Evolutionary conservation across 140 eudicot genomes (phyloP).

Genomic region (Bidens hawaiensis): DNA sequence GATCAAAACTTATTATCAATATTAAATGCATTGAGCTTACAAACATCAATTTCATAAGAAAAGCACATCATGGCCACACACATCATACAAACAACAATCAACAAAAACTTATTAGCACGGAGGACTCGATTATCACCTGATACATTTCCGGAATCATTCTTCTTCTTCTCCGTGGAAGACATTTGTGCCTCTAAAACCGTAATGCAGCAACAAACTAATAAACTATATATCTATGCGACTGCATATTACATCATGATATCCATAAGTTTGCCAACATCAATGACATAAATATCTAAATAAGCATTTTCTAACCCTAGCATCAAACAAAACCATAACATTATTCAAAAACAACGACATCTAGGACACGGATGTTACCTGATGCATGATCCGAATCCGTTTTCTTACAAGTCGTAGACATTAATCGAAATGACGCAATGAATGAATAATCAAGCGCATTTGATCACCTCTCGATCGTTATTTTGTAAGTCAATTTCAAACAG

Average conservation of each 20-base stretch:
- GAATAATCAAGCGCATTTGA: constrained; percentile 4
- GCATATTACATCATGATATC: background rate
- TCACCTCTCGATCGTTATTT: background rate
- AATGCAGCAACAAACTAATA: constrained; percentile 13
- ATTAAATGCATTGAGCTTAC: background rate
- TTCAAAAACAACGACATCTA: background rate
- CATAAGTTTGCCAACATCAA: background rate
- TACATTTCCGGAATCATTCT: constrained; percentile 16
- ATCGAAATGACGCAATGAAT: constrained; percentile 9
- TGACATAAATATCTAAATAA: background rate
- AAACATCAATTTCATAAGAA: constrained; percentile 1
- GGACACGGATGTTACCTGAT: constrained; percentile 21
- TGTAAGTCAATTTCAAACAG: too few relatives aligned
- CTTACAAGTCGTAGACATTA: background rate
- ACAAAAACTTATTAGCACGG: background rate
- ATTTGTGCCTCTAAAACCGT: constrained; percentile 23
- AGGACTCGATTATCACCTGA: constrained; percentile 25
- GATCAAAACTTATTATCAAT: background rate
- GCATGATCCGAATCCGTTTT: constrained; percentile 12
- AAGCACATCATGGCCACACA: constrained; percentile 13
- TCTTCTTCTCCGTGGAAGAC: constrained; percentile 21
- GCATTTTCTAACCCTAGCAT: constrained; percentile 10
- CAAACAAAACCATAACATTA: constrained; percentile 1
- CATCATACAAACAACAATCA: constrained; percentile 6
- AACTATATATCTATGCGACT: constrained; percentile 3